phyloP scores from a whole-genome alignment of 2,329 filamentous ascomycete genomes.

The Orbilia javanica region DNA sequence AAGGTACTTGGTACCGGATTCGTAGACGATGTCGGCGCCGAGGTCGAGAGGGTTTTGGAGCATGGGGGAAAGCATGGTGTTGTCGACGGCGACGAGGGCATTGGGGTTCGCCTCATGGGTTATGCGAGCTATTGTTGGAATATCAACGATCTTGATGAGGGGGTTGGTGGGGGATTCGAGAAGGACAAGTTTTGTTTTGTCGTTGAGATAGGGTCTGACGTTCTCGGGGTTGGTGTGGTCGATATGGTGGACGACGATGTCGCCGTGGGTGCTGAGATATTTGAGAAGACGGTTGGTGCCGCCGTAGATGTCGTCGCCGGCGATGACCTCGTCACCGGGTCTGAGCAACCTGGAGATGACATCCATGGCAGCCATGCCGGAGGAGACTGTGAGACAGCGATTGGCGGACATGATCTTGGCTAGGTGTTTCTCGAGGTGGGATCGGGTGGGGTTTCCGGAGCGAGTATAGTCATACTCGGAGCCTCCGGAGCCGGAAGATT shows the following conservation, averaged over 20 bases:
- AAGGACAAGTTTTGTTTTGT: slow-evolving; percentile 93
- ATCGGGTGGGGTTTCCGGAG: slow-evolving; percentile 95
- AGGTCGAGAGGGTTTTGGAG: slow-evolving; percentile 93
- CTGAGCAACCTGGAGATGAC: slow-evolving; percentile 91
- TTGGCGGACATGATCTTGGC: slow-evolving; percentile 99
- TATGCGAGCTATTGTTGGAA: slow-evolving; percentile 80
- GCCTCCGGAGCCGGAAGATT: slow-evolving; percentile 81
- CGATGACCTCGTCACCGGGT: slow-evolving; percentile 96
- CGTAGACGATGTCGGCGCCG: slow-evolving; percentile 95
- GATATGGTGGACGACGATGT: slow-evolving; percentile 94
- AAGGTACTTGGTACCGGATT: slow-evolving; percentile 97
- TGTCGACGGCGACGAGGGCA: slow-evolving; percentile 91
- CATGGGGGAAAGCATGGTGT: slow-evolving; percentile 98
- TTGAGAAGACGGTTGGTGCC: slow-evolving; percentile 94
- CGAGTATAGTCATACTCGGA: slow-evolving; percentile 98
- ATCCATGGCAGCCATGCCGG: slow-evolving; percentile 96
- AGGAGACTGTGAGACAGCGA: slow-evolving; percentile 90
- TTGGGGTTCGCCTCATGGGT: slow-evolving; percentile 82
- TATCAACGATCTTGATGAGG: slow-evolving; percentile 96
- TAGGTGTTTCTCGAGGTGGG: slow-evolving; percentile 93
- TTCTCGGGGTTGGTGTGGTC: slow-evolving; percentile 85
- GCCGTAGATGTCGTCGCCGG: slow-evolving; percentile 95
- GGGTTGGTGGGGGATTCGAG: slow-evolving; percentile 98
- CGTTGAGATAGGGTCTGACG: slow-evolving; percentile 76
- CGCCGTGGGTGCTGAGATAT: slow-evolving; percentile 87